phyloP scores from a whole-genome alignment of 345 rosid genomes.

The Populus pruinosa region DNA sequence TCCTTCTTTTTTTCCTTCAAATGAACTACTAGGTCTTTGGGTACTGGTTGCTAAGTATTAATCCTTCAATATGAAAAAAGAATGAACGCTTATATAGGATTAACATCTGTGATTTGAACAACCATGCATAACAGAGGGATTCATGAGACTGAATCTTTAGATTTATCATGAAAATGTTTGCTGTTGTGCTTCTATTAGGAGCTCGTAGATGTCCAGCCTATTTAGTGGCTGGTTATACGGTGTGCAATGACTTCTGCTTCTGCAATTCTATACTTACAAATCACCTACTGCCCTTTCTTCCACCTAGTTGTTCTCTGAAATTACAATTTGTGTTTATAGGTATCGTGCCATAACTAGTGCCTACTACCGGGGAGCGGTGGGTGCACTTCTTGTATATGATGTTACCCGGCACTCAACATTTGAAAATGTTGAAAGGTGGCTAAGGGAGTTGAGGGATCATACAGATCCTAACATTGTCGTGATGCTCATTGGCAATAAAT shows the following conservation, averaged over 20 bases:
- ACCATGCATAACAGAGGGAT: not conserved
- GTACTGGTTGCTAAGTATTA: no score
- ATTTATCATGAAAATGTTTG: no score
- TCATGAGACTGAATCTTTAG: not conserved
- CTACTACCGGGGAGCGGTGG: slow-evolving; percentile 90
- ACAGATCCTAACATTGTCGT: slow-evolving; percentile 92
- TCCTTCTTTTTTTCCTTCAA: not conserved
- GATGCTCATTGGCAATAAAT: slow-evolving; percentile 86
- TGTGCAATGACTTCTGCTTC: not conserved
- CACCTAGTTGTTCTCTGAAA: not conserved
- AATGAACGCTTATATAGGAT: not conserved
- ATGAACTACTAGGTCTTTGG: not conserved
- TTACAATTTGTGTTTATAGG: slow-evolving; percentile 31
- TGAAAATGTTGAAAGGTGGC: slow-evolving; percentile 89
- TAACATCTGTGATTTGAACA: not conserved
- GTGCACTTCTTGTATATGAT: slow-evolving; percentile 83
- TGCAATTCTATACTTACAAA: not conserved
- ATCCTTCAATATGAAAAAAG: not conserved
- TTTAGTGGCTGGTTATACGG: not conserved
- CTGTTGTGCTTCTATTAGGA: not conserved
- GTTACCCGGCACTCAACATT: slow-evolving; percentile 88
- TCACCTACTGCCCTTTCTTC: not conserved
- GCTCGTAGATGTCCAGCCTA: not conserved
- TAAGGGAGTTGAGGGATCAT: slow-evolving; percentile 86
- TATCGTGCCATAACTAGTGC: slow-evolving; percentile 97